Base-by-base conservation (phyloP, 202 grass and related monocot genomes). In the Zizania palustris region DNA sequence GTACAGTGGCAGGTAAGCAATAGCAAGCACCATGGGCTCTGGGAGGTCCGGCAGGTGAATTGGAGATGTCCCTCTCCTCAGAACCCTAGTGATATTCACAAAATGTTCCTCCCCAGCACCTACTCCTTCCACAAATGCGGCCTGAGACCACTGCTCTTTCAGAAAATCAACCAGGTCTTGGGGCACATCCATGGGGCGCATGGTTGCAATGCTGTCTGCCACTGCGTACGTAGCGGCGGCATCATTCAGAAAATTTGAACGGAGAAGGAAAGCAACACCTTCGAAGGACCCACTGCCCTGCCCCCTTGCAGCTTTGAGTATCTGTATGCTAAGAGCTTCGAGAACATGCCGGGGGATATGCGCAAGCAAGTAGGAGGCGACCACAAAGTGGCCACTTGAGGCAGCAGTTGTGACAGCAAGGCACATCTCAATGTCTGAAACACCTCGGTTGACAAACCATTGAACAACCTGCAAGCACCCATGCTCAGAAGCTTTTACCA, bases 361-460 rank as follows among this genome's bases (percentile, higher is more conserved):
- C 11, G 85, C 87, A 41, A 96, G 89, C 38, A 96, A 62, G 66
- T 90, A 92, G 10, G 85, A 83, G 46, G 80, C 87, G 48, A 92
- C 78, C 1, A 41, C 48, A 19, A 88, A 83, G 50, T 90, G 85
- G 21, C 89, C 82, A 3, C 65, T 74, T 10, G 93, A 96, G 64
- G 93, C 78, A 15, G 93, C 89, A 9, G 87, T 88, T 34, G 89
- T 90, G 15, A 96, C 82, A 37, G 93, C 93, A 39, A 92, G 87
- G 75, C 93, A 96, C 33, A 90, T 84, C 82, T 96, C 93, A 82
- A 86, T 90, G 45, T 96, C 93, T 56, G 80, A 65, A 74, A 88
- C 83, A 46, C 82, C 89, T 39, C 80, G 82, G 50, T 35, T 45
- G 35, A 90, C 80, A n/a, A 92, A 96, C 93, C 93, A 96, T 35